Evolutionary conservation across 768 basidiomycete genomes (phyloP), one percentile per base, ranked within the genome.

Genomic region (Trametes maxima): DNA sequence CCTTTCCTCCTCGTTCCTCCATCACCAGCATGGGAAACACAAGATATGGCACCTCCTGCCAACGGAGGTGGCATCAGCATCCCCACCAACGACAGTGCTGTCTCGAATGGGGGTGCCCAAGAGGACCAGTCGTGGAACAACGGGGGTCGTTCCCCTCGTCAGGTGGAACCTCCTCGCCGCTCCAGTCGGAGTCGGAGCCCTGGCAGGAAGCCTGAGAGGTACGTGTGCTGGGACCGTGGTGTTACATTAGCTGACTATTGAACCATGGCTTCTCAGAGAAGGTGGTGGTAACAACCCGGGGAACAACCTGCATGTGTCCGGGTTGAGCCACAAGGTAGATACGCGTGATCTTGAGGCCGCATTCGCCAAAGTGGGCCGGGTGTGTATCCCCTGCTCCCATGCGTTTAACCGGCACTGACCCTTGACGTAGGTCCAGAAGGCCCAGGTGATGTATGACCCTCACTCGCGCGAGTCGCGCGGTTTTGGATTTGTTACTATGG

Each of bases 401-500:
- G 6, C 5, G 45, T 28, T n/a, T 6, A 14, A 12, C 14, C 21
- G 16, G 43, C n/a, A 24, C 43, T 54, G 19, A 52, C 12, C 5
- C 43, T 17, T 14, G 5, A 21, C 10, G 21, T 46, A 95, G 93
- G 82, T 86, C 59, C 72, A 80, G 66, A 86, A 86, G 69, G 81
- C 80, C 47, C 77, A 82, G 60, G 79, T 87, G 73, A 87, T 87
- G 85, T 80, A 80, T 70, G 85, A 87, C 73, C 85, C 85, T 22
- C 85, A 86, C 72, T 78, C 83, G 63, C 79, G 83, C 72, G 80
- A 83, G 83, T 93, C 88, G 48, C 86, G 88, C 65, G 88, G 88
- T 47, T 90, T 90, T 67, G 95, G 94, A 16, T 98, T 98, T 75
- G 95, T 97, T 63, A 90, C 87, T 51, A 89, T 92, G 88, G 88